A percentile compares a stretch with the other conserved stretches of the same genome.
Conservation (phyloP, 805 yeast species). For the Metschnikowia lochheadii region DNA sequence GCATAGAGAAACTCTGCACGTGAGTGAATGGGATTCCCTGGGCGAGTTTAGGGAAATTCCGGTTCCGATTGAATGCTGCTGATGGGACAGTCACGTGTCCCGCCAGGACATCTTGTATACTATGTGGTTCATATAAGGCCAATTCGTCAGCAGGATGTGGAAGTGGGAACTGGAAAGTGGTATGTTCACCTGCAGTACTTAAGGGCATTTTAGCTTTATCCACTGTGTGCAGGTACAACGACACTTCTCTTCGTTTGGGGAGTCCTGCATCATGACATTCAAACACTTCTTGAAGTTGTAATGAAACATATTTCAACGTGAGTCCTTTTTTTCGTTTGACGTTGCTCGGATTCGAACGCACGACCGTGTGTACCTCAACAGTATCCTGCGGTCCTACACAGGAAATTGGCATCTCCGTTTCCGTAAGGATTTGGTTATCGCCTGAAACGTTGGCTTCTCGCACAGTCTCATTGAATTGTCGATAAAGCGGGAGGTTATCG, state of each 20-base stretch:
- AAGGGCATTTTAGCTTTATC: conserved; percentile 20
- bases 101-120: neutral
- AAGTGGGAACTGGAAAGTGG: conserved; percentile 23
- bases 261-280: conserved; percentile 52
- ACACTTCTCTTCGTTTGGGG: conserved; percentile 44
- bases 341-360: conserved; percentile 38
- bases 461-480: conserved; percentile 53
- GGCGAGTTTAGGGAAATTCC: conserved; percentile 23
- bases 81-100: conserved; percentile 11
- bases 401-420: conserved; percentile 45
- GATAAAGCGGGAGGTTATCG: conserved; percentile 52
- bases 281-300: conserved; percentile 51
- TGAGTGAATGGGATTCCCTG: conserved; percentile 43
- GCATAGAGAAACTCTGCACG: conserved; percentile 47
- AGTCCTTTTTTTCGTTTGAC: conserved; percentile 28
- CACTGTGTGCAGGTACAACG: conserved; percentile 32
- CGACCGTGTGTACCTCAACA: conserved; percentile 34
- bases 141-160: conserved; percentile 38
- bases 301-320: conserved; percentile 41
- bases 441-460: conserved; percentile 41
- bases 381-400: conserved; percentile 59
- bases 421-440: conserved; percentile 47
- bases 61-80: conserved; percentile 21
- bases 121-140: conserved; percentile 17
- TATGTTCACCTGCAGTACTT: conserved; percentile 25